A percentile compares a stretch with the other conserved stretches of the same genome.
Evolutionary conservation across 2,329 filamentous ascomycete species (phyloP).

Genomic region (Fusarium redolens): DNA sequence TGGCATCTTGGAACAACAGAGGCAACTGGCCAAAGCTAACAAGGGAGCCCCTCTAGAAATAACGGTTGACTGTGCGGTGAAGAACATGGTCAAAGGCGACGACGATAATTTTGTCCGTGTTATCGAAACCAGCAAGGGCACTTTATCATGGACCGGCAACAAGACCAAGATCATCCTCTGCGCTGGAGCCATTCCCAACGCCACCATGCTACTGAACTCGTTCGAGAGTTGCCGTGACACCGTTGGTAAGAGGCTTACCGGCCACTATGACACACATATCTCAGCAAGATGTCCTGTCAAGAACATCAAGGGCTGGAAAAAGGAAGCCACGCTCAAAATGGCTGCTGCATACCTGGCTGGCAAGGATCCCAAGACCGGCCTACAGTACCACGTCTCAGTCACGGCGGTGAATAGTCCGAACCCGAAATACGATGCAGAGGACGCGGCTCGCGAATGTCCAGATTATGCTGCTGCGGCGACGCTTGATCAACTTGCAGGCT

Average conservation of each 20-base stretch:
- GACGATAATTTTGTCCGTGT: neutral
- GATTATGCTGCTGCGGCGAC: slow-evolving; percentile 1
- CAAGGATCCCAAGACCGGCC: neutral
- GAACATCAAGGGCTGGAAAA: neutral
- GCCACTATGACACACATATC: neutral
- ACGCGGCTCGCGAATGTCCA: neutral
- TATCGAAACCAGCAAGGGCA: neutral
- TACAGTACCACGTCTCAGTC: slow-evolving; percentile 1
- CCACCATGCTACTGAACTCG: neutral
- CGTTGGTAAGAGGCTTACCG: neutral
- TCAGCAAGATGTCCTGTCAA: neutral
- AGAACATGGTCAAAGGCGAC: neutral
- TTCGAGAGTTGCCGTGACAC: neutral
- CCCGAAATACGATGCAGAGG: neutral
- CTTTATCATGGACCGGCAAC: neutral
- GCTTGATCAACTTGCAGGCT: neutral
- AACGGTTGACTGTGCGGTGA: neutral
- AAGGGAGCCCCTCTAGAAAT: neutral
- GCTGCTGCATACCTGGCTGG: neutral
- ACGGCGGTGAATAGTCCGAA: neutral
- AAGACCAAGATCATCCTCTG: neutral
- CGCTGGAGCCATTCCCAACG: neutral
- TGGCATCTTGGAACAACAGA: neutral
- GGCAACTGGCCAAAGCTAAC: neutral
- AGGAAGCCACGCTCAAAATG: neutral